Base-by-base conservation (phyloP, 805 yeast species). In the Metschnikowia similis region DNA sequence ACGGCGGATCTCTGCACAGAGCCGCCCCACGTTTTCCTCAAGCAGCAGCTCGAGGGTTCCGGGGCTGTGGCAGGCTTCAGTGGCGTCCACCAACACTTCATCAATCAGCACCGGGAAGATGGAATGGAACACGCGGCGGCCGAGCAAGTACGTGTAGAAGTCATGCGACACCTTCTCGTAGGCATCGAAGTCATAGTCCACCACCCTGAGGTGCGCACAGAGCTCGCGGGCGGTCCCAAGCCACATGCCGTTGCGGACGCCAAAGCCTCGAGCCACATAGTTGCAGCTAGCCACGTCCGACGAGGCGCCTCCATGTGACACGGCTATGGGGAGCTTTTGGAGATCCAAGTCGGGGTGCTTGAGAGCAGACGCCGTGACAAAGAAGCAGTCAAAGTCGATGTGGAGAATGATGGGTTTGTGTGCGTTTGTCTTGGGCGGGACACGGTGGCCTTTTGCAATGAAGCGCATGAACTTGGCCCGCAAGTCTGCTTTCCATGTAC, bases 271-370 rank as follows among this genome's bases (percentile, higher is more conserved):
- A 0, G 97, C 97, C 4, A 76, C 83, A 63, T 94, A 94, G 64
- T 94, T 94, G 62, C 97, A 90, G 51, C 96, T 87, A 0, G 98
- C 94, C 11, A 94, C 74, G 64, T 92, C 98, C 0, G 97, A 81
- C 2, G 79, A 72, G 9, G 60, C 61, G 0, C 80, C 80, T 6
- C 84, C 84, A 58, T 81, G 83, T 0, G 85, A 75, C 72, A 72
- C 96, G 70, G 67, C 92, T 66, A 62, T 85, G 71, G 76, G 85
- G 66, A 57, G 70, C 51, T 40, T 74, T 34, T 57, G 66, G 52
- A 80, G 75, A 51, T 80, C 80, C 14, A 84, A 61, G 2, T 81
- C 74, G 0, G 86, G 84, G 38, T 74, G 70, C 13, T 68, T 72
- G 48, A 83, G 67, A 2, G 88, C 79, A 0, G 97, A 87, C 0